Evolutionary conservation across 768 basidiomycete genomes (phyloP).

Genomic region (Sutorius australiensis): DNA sequence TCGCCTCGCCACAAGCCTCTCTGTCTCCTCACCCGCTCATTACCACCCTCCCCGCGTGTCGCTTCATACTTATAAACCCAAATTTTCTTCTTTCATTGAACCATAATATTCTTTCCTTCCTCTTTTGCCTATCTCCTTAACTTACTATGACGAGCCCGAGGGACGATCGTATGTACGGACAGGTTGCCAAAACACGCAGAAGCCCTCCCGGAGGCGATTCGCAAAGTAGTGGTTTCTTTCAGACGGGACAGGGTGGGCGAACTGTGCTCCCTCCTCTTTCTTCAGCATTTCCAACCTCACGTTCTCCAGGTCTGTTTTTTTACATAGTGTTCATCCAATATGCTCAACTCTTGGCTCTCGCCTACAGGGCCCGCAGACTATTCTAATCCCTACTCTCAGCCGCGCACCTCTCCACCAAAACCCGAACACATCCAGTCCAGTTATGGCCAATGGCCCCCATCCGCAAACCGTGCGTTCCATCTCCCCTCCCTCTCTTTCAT

Average conservation of each 20-base stretch:
- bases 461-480: constrained; percentile 33
- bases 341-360: constrained; percentile 55
- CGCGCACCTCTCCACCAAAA: constrained; percentile 59
- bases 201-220: constrained; percentile 62
- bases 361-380: constrained; percentile 58
- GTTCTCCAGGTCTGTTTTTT: constrained; percentile 82
- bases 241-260: constrained; percentile 85
- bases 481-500: background rate
- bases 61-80: constrained; percentile 48
- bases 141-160: constrained; percentile 66
- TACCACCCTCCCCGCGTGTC: constrained; percentile 43
- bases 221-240: constrained; percentile 64
- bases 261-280: constrained; percentile 83
- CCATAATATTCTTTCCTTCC: constrained; percentile 42
- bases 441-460: constrained; percentile 44
- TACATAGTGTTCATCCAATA: constrained; percentile 50
- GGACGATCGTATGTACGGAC: constrained; percentile 69
- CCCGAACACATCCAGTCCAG: constrained; percentile 51
- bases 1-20: constrained; percentile 37
- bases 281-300: constrained; percentile 83
- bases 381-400: constrained; percentile 58
- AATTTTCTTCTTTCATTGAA: constrained; percentile 49
- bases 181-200: constrained; percentile 57
- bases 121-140: constrained; percentile 56
- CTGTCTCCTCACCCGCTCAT: constrained; percentile 36